phyloP scores from a whole-genome alignment of 2,329 filamentous ascomycete species.

The Claviceps monticola region DNA sequence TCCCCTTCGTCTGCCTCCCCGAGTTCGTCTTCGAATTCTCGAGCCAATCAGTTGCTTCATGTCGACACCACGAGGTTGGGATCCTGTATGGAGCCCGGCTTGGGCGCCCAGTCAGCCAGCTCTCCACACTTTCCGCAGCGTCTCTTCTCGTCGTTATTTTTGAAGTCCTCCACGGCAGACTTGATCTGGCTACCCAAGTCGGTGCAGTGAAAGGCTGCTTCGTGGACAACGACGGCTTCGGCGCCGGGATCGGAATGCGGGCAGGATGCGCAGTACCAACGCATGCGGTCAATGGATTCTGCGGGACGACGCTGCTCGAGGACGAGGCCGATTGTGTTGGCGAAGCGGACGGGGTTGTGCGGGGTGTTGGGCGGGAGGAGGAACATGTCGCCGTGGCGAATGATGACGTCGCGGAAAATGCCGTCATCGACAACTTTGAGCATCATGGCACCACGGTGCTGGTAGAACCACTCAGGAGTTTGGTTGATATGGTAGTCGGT shows the following conservation, averaged over 20 bases:
- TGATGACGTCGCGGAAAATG: constrained; percentile 69
- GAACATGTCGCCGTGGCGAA: constrained; percentile 89
- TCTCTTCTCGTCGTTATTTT: constrained; percentile 49
- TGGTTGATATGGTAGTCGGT: constrained; percentile 98
- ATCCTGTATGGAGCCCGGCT: constrained; percentile 42
- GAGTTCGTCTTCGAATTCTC: no score
- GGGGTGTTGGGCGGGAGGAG: constrained; percentile 87
- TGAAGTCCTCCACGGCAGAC: constrained; percentile 72
- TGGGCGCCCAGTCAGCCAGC: constrained; percentile 58
- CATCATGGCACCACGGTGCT: constrained; percentile 84
- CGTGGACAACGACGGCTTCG: constrained; percentile 53
- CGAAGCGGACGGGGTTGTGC: constrained; percentile 89
- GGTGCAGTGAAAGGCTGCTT: constrained; percentile 75
- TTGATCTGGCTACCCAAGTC: constrained; percentile 93
- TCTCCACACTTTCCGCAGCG: constrained; percentile 66
- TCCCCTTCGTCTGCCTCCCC: no score
- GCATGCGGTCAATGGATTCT: constrained; percentile 59
- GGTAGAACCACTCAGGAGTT: constrained; percentile 97
- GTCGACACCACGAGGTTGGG: constrained; percentile 32
- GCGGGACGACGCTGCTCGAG: constrained; percentile 71
- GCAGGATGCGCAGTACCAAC: constrained; percentile 79
- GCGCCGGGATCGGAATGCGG: constrained; percentile 11
- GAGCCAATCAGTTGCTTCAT: neutral
- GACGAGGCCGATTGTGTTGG: constrained; percentile 85
- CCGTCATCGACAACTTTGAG: constrained; percentile 71